Evolutionary conservation across 352 stramenopile genomes (phyloP), one percentile per base, ranked within the genome.

Genomic region (Halophytophthora batemanensis): DNA sequence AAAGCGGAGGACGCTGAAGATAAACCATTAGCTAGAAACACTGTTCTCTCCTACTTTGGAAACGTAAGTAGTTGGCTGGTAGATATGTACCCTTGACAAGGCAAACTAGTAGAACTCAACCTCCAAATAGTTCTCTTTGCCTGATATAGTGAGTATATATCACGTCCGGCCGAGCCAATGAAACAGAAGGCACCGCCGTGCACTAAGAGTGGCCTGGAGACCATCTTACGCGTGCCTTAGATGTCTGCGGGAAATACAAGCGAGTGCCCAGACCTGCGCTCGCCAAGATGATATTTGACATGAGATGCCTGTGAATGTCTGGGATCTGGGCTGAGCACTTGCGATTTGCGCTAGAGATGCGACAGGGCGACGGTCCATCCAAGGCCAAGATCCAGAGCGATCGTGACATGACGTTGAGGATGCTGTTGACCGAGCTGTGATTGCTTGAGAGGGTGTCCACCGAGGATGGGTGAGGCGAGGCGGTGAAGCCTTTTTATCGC

Each of bases 311-410:
- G 53, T 50, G 50, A n/a, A 12, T 54, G 11, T 55, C 53, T 23
- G 45, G 53, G 2, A 44, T 37, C 17, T 54, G 51, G 41, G 57
- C 41, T 2, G 58, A 56, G 15, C 37, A 41, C 14, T 46, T 61
- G 37, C 52, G 53, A 44, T 10, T 61, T 15, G 41, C 56, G 21
- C 60, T 58, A 29, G 42, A 50, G 18, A 51, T 58, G 6, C 40
- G 38, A 33, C 17, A 53, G 46, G 1, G 40, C 51, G 37, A 23
- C 34, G 0, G 35, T 48, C 14, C 45, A 52, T 12, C 8, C n/a
- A n/a, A n/a, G n/a, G n/a, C n/a, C n/a, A n/a, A n/a, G n/a, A n/a
- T n/a, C n/a, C n/a, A n/a, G n/a, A n/a, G n/a, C n/a, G n/a, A n/a
- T n/a, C n/a, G n/a, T n/a, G n/a, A n/a, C n/a, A n/a, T n/a, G n/a